phyloP scores from a whole-genome alignment of 2,329 filamentous ascomycete genomes.

The Trichoderma asperellum region DNA sequence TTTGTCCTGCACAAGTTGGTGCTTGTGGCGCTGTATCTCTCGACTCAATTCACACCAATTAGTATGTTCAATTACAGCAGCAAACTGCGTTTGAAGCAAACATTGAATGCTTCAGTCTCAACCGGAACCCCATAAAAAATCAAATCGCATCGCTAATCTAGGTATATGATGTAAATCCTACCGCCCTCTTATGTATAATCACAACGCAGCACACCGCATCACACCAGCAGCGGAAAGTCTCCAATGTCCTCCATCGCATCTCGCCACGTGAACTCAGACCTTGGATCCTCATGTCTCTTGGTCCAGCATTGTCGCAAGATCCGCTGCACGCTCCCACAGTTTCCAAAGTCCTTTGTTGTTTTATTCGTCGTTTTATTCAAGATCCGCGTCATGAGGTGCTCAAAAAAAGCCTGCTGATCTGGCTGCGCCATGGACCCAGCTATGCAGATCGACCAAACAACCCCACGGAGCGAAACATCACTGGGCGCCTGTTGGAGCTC shows the following conservation, averaged over 20 bases:
- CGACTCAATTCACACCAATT: neutral
- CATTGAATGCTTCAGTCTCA: neutral
- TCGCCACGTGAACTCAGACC: neutral
- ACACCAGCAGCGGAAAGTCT: slow-evolving; percentile 15
- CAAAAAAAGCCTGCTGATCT: slow-evolving; percentile 18
- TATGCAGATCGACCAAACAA: slow-evolving; percentile 19
- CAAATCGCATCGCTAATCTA: neutral
- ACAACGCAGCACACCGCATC: neutral
- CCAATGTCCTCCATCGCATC: slow-evolving; percentile 16
- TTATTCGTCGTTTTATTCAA: neutral
- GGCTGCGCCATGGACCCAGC: slow-evolving; percentile 20
- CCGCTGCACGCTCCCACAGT: slow-evolving; percentile 21
- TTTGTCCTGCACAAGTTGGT: neutral
- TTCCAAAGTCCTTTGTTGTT: slow-evolving; percentile 1
- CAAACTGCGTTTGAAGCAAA: neutral
- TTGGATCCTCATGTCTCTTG: slow-evolving; percentile 16
- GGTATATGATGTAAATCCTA: neutral
- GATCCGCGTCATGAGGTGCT: slow-evolving; percentile 17
- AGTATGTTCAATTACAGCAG: neutral
- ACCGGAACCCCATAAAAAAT: neutral
- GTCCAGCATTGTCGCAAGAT: slow-evolving; percentile 23
- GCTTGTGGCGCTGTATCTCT: neutral
- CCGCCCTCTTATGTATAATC: neutral
- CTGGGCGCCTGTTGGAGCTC: slow-evolving; percentile 1
- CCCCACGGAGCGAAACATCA: slow-evolving; percentile 1